Conservation (phyloP, 78 protist species). For the Pigoraptor vietnamica region DNA sequence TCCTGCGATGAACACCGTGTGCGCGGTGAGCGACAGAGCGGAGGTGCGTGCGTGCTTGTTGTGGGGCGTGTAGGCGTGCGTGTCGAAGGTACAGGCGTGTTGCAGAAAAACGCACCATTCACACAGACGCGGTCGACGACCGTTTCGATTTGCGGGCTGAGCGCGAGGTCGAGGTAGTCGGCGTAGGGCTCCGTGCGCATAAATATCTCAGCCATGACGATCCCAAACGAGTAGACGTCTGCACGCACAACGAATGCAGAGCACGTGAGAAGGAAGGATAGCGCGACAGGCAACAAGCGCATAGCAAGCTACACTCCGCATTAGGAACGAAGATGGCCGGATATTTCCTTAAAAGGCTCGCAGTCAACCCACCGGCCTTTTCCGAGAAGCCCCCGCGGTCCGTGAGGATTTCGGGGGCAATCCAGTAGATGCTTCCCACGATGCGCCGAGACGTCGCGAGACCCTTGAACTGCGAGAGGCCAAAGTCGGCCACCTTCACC, state of each 20-base stretch:
- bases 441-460: not conserved
- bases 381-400: not conserved
- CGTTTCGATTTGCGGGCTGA: not conserved
- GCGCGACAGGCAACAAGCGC: too few species aligned
- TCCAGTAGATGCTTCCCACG: not conserved
- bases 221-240: not conserved
- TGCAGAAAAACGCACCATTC: not conserved
- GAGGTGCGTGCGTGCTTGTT: not conserved
- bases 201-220: not conserved
- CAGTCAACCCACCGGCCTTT: not conserved
- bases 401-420: not conserved
- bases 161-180: not conserved
- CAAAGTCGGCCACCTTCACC: not conserved
- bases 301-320: too few species aligned
- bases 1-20: too few species aligned
- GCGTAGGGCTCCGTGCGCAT: not conserved
- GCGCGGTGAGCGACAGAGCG: not conserved
- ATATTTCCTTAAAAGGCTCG: too few species aligned
- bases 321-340: too few species aligned
- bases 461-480: not conserved
- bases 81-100: not conserved
- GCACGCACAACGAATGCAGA: too few species aligned
- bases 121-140: not conserved
- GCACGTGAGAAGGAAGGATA: too few species aligned
- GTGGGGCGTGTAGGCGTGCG: not conserved